These are phyloP conservation scores for Podospora pseudoanserina DNA, from an alignment of 495 filamentous ascomycete species.

Conservation along the genomic window DNA sequence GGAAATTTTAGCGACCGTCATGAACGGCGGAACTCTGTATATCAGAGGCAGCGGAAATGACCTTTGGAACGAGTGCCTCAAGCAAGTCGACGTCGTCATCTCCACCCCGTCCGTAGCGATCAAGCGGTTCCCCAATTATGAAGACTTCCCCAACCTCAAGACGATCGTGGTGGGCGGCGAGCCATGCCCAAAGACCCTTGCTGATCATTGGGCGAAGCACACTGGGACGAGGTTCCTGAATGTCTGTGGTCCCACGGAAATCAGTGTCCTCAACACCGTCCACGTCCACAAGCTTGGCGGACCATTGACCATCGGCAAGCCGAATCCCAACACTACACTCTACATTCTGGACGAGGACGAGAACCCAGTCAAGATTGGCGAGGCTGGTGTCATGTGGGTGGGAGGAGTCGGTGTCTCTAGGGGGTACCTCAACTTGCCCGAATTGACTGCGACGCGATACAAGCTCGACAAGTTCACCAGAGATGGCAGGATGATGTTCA, in stretches of 20 bases:
- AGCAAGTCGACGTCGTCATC: constrained; percentile 34
- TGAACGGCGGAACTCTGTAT: constrained; percentile 38
- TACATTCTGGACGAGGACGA: constrained; percentile 39
- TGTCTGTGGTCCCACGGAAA: constrained; percentile 40
- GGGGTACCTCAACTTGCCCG: constrained; percentile 38
- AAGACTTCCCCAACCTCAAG: constrained; percentile 36
- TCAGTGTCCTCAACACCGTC: constrained; percentile 38
- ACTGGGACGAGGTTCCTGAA: constrained; percentile 31
- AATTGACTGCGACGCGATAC: constrained; percentile 32
- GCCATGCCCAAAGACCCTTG: constrained; percentile 32
- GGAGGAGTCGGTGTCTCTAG: constrained; percentile 35
- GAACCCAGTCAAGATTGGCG: constrained; percentile 32
- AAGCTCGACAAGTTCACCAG: constrained; percentile 34
- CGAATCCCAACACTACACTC: constrained; percentile 38
- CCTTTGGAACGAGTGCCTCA: constrained; percentile 24
- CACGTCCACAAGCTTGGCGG: constrained; percentile 31
- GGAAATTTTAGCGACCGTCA: constrained; percentile 39
- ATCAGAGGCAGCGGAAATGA: constrained; percentile 27
- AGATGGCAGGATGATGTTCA: constrained; percentile 36
- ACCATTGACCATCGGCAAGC: constrained; percentile 35
- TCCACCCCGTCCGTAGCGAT: constrained; percentile 35
- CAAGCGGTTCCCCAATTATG: constrained; percentile 21
- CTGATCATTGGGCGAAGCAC: constrained; percentile 33
- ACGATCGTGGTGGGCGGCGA: constrained; percentile 34
- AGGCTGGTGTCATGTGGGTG: constrained; percentile 39